Evolutionary conservation across 179 eudicot genomes (phyloP).

Genomic region (Gypsophila paniculata): DNA sequence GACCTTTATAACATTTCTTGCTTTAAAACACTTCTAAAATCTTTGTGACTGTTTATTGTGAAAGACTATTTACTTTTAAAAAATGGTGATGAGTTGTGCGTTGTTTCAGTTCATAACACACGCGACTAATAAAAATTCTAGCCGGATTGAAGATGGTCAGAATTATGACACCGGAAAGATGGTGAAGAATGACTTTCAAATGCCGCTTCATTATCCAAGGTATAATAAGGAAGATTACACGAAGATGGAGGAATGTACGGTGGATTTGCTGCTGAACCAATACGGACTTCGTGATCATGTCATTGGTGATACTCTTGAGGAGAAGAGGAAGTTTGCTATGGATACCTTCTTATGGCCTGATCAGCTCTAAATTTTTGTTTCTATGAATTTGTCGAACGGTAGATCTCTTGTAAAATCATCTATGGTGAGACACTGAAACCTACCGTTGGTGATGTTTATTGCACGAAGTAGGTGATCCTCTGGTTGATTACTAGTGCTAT

Average conservation of each 20-base stretch:
- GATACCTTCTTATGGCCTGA: constrained; percentile 40
- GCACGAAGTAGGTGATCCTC: no score
- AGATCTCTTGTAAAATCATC: no score
- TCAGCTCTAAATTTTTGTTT: constrained; percentile 19
- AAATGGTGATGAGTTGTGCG: background rate
- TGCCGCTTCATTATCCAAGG: constrained; percentile 41
- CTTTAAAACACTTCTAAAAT: background rate
- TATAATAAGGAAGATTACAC: constrained; percentile 30
- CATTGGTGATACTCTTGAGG: constrained; percentile 32
- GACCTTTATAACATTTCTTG: background rate
- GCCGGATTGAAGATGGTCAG: background rate
- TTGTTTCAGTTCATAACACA: constrained; percentile 16
- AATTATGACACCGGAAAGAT: background rate
- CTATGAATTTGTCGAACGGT: no score
- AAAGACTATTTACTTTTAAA: background rate
- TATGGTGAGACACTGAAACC: no score
- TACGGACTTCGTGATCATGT: constrained; percentile 31
- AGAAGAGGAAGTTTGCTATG: constrained; percentile 35
- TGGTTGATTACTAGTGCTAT: no score
- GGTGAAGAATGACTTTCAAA: background rate
- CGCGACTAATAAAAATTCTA: background rate
- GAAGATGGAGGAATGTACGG: constrained; percentile 42
- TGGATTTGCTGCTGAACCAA: constrained; percentile 26
- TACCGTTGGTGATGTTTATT: no score
- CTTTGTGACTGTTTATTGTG: no score